Percentiles rank a stretch among this genome's conserved stretches.
Conservation (phyloP, 441 rosid species). For the Adansonia rubrostipa region DNA sequence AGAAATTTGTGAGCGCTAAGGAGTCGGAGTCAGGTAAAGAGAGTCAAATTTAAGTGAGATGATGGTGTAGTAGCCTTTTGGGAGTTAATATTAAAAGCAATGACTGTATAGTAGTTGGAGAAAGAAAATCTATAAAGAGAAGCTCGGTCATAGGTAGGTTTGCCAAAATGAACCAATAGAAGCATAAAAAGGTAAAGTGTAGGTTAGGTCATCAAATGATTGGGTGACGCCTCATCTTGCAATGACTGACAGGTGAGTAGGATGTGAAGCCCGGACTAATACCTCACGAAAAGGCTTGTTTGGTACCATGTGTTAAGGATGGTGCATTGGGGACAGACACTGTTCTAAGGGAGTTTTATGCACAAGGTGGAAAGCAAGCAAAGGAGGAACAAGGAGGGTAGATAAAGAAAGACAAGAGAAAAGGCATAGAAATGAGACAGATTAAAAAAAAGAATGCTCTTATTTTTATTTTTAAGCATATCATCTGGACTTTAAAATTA, state of each 20-base stretch:
- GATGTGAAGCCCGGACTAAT: background rate
- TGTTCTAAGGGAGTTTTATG: background rate
- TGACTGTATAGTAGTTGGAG: background rate
- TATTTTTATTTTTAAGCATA: background rate
- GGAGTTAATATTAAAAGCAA: background rate
- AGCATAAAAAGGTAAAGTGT: conserved; percentile 6
- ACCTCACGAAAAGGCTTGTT: background rate
- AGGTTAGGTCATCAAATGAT: conserved; percentile 5
- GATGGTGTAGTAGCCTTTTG: background rate
- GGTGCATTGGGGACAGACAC: background rate
- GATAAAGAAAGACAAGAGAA: background rate
- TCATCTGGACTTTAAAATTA: background rate
- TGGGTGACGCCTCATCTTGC: background rate
- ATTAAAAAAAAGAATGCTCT: background rate
- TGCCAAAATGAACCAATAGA: conserved; percentile 1
- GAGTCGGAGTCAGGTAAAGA: conserved; percentile 16
- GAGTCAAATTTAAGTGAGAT: conserved; percentile 1
- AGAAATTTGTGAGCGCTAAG: background rate
- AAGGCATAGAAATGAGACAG: background rate
- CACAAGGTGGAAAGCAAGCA: background rate
- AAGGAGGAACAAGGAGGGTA: background rate
- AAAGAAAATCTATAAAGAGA: conserved; percentile 6
- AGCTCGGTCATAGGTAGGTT: background rate
- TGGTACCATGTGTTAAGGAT: background rate
- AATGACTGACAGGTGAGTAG: background rate